Conservation (phyloP, 1,139 yeast species). For the Pichia inconspicua region DNA sequence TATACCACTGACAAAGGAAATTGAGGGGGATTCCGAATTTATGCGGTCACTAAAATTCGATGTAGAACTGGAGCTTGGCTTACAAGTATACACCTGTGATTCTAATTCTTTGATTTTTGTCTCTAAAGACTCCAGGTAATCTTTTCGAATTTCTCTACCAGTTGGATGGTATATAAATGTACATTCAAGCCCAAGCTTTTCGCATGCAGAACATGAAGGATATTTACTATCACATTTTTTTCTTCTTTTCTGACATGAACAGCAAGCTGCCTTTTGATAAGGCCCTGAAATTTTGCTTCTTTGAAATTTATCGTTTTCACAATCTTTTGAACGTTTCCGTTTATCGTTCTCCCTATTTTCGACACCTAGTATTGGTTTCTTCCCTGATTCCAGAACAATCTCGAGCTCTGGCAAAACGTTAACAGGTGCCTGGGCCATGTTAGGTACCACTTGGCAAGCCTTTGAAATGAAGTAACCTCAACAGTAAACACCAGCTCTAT, state of each 20-base stretch:
- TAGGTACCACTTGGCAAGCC: neutral
- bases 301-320: neutral
- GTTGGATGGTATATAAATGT: constrained; percentile 45
- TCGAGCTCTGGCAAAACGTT: neutral
- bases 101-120: constrained; percentile 32
- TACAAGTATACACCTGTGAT: constrained; percentile 17
- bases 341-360: no score
- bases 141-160: constrained; percentile 42
- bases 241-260: constrained; percentile 31
- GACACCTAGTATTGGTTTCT: neutral
- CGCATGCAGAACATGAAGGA: constrained; percentile 41
- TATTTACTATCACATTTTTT: constrained; percentile 46
- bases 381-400: neutral
- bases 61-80: neutral
- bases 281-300: neutral
- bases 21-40: neutral
- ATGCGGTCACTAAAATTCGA: neutral
- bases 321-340: neutral
- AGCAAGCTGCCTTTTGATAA: constrained; percentile 28
- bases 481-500: no score
- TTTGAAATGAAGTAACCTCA: no score
- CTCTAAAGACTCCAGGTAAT: constrained; percentile 41
- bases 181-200: constrained; percentile 37
- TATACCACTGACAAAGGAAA: neutral
- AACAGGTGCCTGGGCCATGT: neutral